Conservation (phyloP, 2,329 filamentous ascomycete genomes). For the Huntiella savannae region DNA sequence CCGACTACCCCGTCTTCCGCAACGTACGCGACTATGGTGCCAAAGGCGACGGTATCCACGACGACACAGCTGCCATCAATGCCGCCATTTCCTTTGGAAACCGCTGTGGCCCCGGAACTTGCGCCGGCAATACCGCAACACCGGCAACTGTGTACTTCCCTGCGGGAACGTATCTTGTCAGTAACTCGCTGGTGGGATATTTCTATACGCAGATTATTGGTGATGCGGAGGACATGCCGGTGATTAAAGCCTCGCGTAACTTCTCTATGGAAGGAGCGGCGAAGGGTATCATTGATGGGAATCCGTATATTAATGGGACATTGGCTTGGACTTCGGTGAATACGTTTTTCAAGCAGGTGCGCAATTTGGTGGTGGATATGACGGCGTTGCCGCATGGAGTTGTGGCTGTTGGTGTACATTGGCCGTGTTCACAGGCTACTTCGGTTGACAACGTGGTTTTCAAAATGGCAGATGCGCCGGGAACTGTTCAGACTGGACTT, state of each 20-base stretch:
- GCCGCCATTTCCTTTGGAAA: conserved; percentile 21
- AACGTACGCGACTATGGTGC: conserved; percentile 29
- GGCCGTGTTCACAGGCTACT: conserved; percentile 47
- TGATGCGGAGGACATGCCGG: conserved; percentile 39
- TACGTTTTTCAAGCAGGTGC: conserved; percentile 38
- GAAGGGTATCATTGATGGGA: conserved; percentile 28
- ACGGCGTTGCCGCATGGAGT: conserved; percentile 28
- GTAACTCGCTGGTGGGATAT: conserved; percentile 49
- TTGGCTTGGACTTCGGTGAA: conserved; percentile 36
- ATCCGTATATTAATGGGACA: conserved; percentile 24
- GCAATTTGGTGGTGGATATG: conserved; percentile 37
- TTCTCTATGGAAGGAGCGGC: conserved; percentile 21
- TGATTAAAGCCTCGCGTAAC: conserved; percentile 30
- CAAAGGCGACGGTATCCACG: conserved; percentile 20
- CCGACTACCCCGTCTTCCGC: conserved; percentile 25
- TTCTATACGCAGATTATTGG: conserved; percentile 69
- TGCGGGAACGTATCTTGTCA: conserved; percentile 48
- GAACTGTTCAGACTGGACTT: conserved; percentile 35
- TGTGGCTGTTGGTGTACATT: conserved; percentile 38
- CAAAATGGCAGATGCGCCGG: conserved; percentile 25
- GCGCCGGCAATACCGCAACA: conserved; percentile 17
- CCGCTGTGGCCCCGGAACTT: conserved; percentile 21
- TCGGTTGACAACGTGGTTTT: conserved; percentile 40
- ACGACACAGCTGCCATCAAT: conserved; percentile 21
- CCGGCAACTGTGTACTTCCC: conserved; percentile 22